Evolutionary conservation across 148 eudicot genomes (phyloP), one percentile per base, ranked within the genome.

Genomic region (Fagopyrum esculentum): DNA sequence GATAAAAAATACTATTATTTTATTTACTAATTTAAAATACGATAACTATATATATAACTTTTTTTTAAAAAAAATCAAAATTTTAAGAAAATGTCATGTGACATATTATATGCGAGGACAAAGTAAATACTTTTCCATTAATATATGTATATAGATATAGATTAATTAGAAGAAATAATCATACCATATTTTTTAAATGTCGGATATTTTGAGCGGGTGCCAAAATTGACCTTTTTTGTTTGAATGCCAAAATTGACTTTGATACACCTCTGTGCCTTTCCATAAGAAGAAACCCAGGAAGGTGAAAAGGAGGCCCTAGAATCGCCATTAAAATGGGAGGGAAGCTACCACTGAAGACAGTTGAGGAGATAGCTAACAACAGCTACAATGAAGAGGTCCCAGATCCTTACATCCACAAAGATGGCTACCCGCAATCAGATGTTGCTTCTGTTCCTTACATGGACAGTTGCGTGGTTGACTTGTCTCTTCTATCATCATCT

Each of bases 361-460:
- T 40, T 40, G 46, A 66, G 71, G 71, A 66, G 71, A 40, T 66
- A 43, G 71, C 71, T 35, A 35, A 35, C 19, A 40, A 3, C 71
- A 40, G 6, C 70, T 35, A 66, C 19, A 7, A 66, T 66, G 71
- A 46, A 7, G 71, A 6, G 11, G 71, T 66, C 1, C 71, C 71
- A 40, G 71, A 40, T 40, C 12, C 11, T 66, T 66, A 4, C 47
- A 45, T 66, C 47, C 71, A 66, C 47, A 66, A 66, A 66, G 71
- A 35, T 40, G 71, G 71, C 17, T 66, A 40, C 47, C 71, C 71
- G 6, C 71, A 66, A 43, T 66, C 71, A 40, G 71, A 66, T 5
- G 71, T 66, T 12, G 47, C 71, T 66, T 66, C 71, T 66, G 71
- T 66, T 66, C 71, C 71, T 15, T 66, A 66, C 12, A 66, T 66